A percentile compares a stretch with the other conserved stretches of the same genome.
These are phyloP conservation scores for Aspergillus panamensis DNA, from an alignment of 495 filamentous ascomycete genomes.

Conservation along the genomic window DNA sequence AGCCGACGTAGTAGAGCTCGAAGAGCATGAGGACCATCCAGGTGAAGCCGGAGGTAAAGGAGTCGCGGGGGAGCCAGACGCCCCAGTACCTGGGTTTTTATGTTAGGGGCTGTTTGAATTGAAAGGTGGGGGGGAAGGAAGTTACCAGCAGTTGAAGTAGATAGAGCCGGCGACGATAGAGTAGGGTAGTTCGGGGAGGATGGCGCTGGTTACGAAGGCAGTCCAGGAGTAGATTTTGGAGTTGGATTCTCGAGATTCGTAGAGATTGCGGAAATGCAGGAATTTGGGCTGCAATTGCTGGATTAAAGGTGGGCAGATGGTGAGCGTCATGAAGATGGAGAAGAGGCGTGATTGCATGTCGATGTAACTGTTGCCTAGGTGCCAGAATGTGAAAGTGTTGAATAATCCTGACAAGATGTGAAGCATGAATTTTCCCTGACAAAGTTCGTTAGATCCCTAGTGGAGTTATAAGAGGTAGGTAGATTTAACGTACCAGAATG, in stretches of 20 bases:
- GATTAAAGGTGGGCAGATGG: slow-evolving; percentile 58
- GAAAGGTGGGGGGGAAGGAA: background rate
- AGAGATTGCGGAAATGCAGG: slow-evolving; percentile 46
- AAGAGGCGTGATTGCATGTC: slow-evolving; percentile 66
- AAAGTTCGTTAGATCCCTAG: slow-evolving; percentile 5
- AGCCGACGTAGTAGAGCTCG: slow-evolving; percentile 68
- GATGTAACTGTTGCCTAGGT: slow-evolving; percentile 52
- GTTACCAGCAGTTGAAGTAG: slow-evolving; percentile 59
- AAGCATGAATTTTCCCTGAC: slow-evolving; percentile 54
- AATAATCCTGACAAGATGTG: slow-evolving; percentile 65
- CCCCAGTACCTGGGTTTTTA: slow-evolving; percentile 40
- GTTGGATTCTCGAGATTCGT: slow-evolving; percentile 46
- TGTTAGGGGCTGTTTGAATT: background rate
- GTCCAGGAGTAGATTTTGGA: slow-evolving; percentile 54
- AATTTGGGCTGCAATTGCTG: slow-evolving; percentile 55
- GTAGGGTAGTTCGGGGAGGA: slow-evolving; percentile 52
- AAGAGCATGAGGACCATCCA: slow-evolving; percentile 64
- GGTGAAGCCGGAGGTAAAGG: slow-evolving; percentile 52
- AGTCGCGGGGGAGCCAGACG: slow-evolving; percentile 50
- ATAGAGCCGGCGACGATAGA: slow-evolving; percentile 48
- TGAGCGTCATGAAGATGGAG: slow-evolving; percentile 69
- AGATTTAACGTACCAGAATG: slow-evolving; percentile 36
- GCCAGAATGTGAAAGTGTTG: slow-evolving; percentile 63
- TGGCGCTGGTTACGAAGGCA: slow-evolving; percentile 46
- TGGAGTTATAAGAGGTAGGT: background rate